These are phyloP conservation scores for Barbarea vulgaris DNA, from an alignment of 345 rosid genomes.

Conservation along the genomic window DNA sequence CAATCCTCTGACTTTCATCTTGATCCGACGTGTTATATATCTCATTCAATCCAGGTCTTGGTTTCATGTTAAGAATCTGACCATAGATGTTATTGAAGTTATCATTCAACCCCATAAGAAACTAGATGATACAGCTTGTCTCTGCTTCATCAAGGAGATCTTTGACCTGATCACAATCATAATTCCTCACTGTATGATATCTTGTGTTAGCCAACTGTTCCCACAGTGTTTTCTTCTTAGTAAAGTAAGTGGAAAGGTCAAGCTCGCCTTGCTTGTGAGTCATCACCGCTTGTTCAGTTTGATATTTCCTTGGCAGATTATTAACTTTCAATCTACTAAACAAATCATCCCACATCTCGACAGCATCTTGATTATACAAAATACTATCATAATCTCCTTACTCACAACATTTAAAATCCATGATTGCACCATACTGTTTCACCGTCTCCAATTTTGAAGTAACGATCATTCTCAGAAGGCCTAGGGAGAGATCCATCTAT, in stretches of 20 bases:
- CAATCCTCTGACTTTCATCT: background rate
- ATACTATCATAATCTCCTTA: background rate
- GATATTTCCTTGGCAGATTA: background rate
- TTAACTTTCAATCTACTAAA: background rate
- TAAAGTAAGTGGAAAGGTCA: background rate
- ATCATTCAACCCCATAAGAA: background rate
- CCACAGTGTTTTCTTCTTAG: background rate
- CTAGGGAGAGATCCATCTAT: background rate
- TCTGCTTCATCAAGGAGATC: background rate
- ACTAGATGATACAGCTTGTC: background rate
- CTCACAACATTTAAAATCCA: background rate
- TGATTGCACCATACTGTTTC: background rate
- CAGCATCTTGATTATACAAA: background rate
- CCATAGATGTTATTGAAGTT: background rate
- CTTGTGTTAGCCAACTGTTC: background rate
- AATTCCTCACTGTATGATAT: background rate
- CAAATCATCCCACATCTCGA: too few species aligned
- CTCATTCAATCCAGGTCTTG: background rate
- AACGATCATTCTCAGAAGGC: background rate
- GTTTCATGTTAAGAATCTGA: background rate
- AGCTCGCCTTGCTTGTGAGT: background rate
- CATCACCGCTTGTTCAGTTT: background rate
- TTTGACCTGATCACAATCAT: background rate
- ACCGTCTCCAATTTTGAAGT: background rate
- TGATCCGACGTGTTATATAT: background rate